Evolutionary conservation across 805 yeast genomes (phyloP).

Genomic region (Candida nanaspora): DNA sequence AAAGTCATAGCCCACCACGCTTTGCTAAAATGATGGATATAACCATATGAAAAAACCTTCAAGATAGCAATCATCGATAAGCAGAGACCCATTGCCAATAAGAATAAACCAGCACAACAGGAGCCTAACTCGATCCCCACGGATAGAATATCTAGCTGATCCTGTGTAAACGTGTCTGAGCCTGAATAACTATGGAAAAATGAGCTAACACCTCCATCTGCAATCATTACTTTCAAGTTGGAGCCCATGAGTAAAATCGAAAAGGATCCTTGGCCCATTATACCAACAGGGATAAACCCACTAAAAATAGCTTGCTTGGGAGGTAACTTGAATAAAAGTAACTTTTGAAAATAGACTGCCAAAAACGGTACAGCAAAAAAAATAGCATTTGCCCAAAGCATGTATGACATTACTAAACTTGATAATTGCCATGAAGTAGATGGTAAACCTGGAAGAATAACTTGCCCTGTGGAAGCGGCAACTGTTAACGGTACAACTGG

Average conservation of each 20-base stretch:
- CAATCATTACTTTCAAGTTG: conserved; percentile 11
- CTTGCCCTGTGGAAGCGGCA: conserved; percentile 61
- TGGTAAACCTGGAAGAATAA: conserved; percentile 34
- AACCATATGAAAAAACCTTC: conserved; percentile 26
- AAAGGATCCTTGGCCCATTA: conserved; percentile 79
- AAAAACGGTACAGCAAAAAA: conserved; percentile 49
- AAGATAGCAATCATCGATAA: conserved; percentile 37
- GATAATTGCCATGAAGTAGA: conserved; percentile 34
- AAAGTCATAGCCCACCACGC: conserved; percentile 84
- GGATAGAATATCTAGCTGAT: conserved; percentile 24
- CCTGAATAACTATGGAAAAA: neutral
- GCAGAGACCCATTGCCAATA: conserved; percentile 24
- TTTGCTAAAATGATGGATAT: conserved; percentile 32
- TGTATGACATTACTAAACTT: conserved; percentile 44
- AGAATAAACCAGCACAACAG: conserved; percentile 13
- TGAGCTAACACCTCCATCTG: neutral
- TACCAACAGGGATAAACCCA: conserved; percentile 75
- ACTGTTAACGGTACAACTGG: conserved; percentile 82
- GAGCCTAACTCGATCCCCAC: neutral
- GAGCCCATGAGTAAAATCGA: conserved; percentile 37
- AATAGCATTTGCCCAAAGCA: conserved; percentile 68
- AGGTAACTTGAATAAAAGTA: conserved; percentile 55
- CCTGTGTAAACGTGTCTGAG: conserved; percentile 33
- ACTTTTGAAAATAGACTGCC: conserved; percentile 51
- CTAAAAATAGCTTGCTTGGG: conserved; percentile 47